Base-by-base conservation (phyloP, 2,329 filamentous ascomycete genomes). In the Colletotrichum lindemuthianum region DNA sequence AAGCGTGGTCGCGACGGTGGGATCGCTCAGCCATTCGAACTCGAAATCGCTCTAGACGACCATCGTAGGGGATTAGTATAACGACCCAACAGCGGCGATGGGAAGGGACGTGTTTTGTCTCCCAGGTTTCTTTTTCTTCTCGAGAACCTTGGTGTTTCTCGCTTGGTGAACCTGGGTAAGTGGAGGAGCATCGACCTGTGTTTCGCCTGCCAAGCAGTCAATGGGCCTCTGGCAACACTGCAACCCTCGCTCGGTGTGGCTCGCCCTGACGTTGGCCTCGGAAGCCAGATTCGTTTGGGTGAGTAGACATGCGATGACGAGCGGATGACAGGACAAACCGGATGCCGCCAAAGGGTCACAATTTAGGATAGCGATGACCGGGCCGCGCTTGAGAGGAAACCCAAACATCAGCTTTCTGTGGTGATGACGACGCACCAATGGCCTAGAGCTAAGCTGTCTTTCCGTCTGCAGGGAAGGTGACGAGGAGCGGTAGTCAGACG, bases 311-410 rank as follows among this genome's bases (percentile, higher is more conserved):
- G 36, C 41, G 36, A 59, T 58, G 59, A 49, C 24, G 48, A 59
- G 48, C 37, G 37, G 48, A 59, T 53, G 55, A 36, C 48, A 48
- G 55, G 49, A 40, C 48, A 49, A 59, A 53, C 55, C 37, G 12
- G 49, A 53, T 24, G 51, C 16, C 44, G 41, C 50, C 44, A 60
- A 37, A 43, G 32, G 44, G 41, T 33, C 16, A 33, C 16, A 39
- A 32, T 39, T 24, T 24, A 15, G 8, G 41, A 32, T 40, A 5
- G 16, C 41, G 41, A 41, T 16, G 6, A 60, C 43, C 44, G 41
- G 49, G 37, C 49, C 49, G 44, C 32, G 33, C 34, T 32, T 49
- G 41, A 11, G 39, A 41, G 15, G 11, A 8, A 53, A 37, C 10
- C 15, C 34, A 49, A 49, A 32, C 13, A 44, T 24, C 24, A 11